A percentile compares a stretch with the other conserved stretches of the same genome.
Conservation (phyloP, 106 monocot species). For the Chionographis japonica region DNA sequence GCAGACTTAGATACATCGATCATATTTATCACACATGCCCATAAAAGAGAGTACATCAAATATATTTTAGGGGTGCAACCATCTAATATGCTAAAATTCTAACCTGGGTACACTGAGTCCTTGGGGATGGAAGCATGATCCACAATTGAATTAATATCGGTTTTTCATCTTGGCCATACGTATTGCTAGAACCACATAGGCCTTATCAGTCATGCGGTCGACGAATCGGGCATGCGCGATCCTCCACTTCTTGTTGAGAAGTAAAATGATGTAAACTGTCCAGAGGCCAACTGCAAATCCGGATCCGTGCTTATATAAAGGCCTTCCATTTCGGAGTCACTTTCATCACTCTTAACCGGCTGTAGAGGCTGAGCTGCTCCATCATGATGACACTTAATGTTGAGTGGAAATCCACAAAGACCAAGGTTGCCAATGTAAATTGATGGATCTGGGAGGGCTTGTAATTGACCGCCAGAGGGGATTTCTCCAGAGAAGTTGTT, state of each 20-base stretch:
- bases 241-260: conserved; percentile 13
- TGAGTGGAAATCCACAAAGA: conserved; percentile 19
- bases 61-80: no score
- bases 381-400: not conserved
- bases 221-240: not conserved
- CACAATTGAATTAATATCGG: no score
- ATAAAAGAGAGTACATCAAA: no score
- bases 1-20: no score
- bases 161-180: no score
- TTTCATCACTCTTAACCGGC: not conserved
- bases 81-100: no score
- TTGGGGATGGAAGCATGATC: no score
- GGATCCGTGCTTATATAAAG: not conserved
- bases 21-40: no score
- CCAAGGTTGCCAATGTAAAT: conserved; percentile 21
- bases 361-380: not conserved
- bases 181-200: not conserved
- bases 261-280: not conserved
- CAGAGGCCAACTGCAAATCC: conserved; percentile 17
- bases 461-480: conserved; percentile 14
- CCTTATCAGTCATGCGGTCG: not conserved
- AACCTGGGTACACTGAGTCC: no score
- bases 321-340: not conserved
- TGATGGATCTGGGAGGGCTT: conserved; percentile 5
- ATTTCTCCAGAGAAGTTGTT: conserved; percentile 25